Evolutionary conservation across 345 rosid genomes (phyloP), one percentile per base, ranked within the genome.

Genomic region (Pugionium cornutum): DNA sequence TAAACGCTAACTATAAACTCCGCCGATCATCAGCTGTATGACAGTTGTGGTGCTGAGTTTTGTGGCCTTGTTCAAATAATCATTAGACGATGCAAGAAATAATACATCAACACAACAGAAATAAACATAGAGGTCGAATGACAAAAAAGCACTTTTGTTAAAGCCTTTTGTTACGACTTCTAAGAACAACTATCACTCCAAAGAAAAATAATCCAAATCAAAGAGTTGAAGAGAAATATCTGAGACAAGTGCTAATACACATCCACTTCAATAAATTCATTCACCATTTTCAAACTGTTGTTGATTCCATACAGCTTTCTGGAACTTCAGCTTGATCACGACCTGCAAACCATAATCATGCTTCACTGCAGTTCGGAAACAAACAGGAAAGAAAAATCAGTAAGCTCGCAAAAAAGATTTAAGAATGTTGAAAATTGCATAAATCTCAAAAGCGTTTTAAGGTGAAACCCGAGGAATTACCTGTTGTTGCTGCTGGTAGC

Each of bases 401-500:
- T n/a, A 34, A 56, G 50, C 48, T 45, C 41, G 3, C 28, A 37
- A 47, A 26, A 41, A 9, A 32, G 25, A 44, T 8, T 4, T 30
- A 35, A 1, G 2, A 36, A 10, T 26, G 11, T 18, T 18, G 18
- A 18, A 18, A 18, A 18, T 18, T 18, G 18, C 18, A 18, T 18
- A 18, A 18, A 18, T 18, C 18, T 18, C 18, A 18, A 18, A 18
- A 18, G 18, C 18, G 18, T 18, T 18, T 18, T 18, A 18, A 18
- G 18, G 18, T 18, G 18, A 18, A 18, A 18, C 18, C 18, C 18
- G 18, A 18, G 6, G n/a, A 26, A 11, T 45, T 73, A 83, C 97
- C 96, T 86, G 94, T 78, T 82, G 91, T 68, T 83, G 87, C 77
- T 86, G 94, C 68, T 83, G 92, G 79, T 87, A 90, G 53, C 86